These are phyloP conservation scores for Syzygium aromaticum DNA, from an alignment of 345 rosid genomes.

Conservation along the genomic window DNA sequence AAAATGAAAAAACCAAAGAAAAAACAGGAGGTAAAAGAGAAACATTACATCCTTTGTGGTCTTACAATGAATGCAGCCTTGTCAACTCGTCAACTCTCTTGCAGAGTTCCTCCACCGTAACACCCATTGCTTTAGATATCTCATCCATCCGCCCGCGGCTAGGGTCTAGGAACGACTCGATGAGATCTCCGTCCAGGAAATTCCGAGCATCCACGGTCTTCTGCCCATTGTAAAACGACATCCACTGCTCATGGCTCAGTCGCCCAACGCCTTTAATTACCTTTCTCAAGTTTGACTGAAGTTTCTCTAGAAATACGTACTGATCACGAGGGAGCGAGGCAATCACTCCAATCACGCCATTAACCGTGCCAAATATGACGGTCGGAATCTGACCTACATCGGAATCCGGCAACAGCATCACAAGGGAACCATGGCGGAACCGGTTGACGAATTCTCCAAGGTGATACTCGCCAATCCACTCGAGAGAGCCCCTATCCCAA, in stretches of 20 bases:
- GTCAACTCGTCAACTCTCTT: slow-evolving; percentile 82
- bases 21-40: too few species aligned
- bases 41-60: too few species aligned
- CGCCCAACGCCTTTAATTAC: slow-evolving; percentile 89
- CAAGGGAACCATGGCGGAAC: slow-evolving; percentile 89
- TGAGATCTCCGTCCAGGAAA: slow-evolving; percentile 73
- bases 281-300: slow-evolving; percentile 63
- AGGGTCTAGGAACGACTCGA: slow-evolving; percentile 72
- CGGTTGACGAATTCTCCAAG: slow-evolving; percentile 80
- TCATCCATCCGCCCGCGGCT: slow-evolving; percentile 64
- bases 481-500: slow-evolving; percentile 66
- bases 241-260: slow-evolving; percentile 81
- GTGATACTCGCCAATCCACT: slow-evolving; percentile 84
- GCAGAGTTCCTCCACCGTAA: slow-evolving; percentile 68
- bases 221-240: slow-evolving; percentile 63
- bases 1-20: too few species aligned
- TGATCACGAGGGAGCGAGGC: slow-evolving; percentile 79
- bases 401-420: slow-evolving; percentile 80
- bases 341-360: slow-evolving; percentile 79
- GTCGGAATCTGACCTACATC: slow-evolving; percentile 82
- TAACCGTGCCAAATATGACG: slow-evolving; percentile 56
- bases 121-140: slow-evolving; percentile 49
- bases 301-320: slow-evolving; percentile 63
- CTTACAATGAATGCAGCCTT: slow-evolving; percentile 45
- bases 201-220: slow-evolving; percentile 65